These are phyloP conservation scores for Colletotrichum coccodes DNA, from an alignment of 2,329 filamentous ascomycete genomes.

Conservation along the genomic window DNA sequence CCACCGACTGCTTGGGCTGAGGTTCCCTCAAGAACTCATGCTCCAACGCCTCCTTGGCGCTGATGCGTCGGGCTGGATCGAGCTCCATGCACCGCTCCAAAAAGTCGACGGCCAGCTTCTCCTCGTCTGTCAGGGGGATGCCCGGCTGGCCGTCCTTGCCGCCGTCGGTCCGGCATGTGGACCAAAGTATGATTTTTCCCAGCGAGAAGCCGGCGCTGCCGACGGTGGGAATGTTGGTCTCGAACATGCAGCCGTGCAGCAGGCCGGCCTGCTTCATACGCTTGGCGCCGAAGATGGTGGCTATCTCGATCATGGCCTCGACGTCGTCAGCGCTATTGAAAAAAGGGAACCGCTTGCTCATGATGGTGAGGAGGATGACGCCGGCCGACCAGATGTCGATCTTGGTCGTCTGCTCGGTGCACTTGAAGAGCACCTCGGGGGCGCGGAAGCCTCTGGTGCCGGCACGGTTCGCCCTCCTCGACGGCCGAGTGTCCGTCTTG, in stretches of 20 bases:
- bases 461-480: conserved; percentile 90
- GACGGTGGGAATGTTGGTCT: conserved; percentile 92
- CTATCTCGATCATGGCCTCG: conserved; percentile 96
- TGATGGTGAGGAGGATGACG: conserved; percentile 95
- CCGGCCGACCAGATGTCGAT: conserved; percentile 98
- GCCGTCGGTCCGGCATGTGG: conserved; percentile 78
- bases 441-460: conserved; percentile 96
- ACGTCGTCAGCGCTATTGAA: conserved; percentile 99
- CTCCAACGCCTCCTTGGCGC: conserved; percentile 76
- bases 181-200: conserved; percentile 96
- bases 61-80: conserved; percentile 79
- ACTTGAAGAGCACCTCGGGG: conserved; percentile 96
- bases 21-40: conserved; percentile 73
- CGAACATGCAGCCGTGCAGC: conserved; percentile 90
- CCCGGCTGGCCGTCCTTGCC: conserved; percentile 57
- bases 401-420: conserved; percentile 90
- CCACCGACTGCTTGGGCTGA: conserved; percentile 38
- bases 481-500: conserved; percentile 88
- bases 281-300: conserved; percentile 88
- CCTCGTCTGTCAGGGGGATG: conserved; percentile 69
- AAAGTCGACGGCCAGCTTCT: conserved; percentile 79
- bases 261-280: conserved; percentile 86
- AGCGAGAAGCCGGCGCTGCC: conserved; percentile 86
- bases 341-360: conserved; percentile 94
- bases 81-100: conserved; percentile 79